Evolutionary conservation across 164 flowering plant species (phyloP).

Genomic region (Vitis amurensis): DNA sequence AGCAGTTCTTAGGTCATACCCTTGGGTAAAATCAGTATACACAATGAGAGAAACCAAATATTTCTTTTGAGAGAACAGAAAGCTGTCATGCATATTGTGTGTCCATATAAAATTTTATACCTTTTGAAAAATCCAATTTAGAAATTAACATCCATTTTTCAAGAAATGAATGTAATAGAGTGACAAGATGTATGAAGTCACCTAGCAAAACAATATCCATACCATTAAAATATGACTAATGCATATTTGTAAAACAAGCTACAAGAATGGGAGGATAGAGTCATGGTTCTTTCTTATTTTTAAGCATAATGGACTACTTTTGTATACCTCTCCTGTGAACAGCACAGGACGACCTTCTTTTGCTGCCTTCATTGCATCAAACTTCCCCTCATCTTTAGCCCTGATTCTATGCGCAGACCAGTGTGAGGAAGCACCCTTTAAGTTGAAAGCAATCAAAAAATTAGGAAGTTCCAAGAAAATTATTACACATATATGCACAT

Average conservation of each 20-base stretch:
- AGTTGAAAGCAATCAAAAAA: conserved; percentile 9
- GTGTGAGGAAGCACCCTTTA: conserved; percentile 75
- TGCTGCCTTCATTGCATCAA: conserved; percentile 76
- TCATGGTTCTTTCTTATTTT: not conserved
- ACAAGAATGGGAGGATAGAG: not conserved
- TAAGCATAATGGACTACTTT: not conserved
- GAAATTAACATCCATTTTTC: not conserved
- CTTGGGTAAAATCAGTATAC: not conserved
- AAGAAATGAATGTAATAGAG: not conserved
- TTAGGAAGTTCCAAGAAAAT: conserved; percentile 3
- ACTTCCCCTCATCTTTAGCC: conserved; percentile 43
- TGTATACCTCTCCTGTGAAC: conserved; percentile 91
- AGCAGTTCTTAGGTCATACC: not conserved
- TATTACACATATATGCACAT: too few species aligned
- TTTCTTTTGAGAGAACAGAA: not conserved
- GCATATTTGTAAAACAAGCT: not conserved
- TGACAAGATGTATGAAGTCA: not conserved
- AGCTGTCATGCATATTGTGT: not conserved
- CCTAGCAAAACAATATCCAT: too few species aligned
- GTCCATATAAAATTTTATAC: too few species aligned
- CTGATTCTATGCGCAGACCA: conserved; percentile 91
- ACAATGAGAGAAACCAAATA: not conserved
- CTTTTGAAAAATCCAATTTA: too few species aligned
- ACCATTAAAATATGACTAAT: too few species aligned
- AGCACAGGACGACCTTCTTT: conserved; percentile 74